Conservation (phyloP, 768 basidiomycete genomes). For the Termitomyces sp. region DNA sequence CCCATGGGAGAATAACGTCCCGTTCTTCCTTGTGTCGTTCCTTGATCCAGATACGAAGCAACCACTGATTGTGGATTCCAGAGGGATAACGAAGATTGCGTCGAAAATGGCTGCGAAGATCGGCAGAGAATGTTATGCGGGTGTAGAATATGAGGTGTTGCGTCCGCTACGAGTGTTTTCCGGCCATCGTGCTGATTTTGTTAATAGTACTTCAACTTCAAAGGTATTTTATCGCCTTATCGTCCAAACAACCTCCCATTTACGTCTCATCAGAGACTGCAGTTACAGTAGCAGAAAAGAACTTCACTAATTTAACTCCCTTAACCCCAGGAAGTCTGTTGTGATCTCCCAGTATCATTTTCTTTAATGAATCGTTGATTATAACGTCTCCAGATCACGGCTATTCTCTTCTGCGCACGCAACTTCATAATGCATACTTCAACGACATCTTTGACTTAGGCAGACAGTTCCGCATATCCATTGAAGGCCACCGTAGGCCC, state of each 20-base stretch:
- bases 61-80: constrained; percentile 78
- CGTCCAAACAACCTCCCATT: not conserved
- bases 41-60: constrained; percentile 78
- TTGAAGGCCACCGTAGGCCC: constrained; percentile 81
- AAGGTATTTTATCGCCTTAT: constrained; percentile 41
- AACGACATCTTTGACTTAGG: constrained; percentile 79
- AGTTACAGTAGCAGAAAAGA: constrained; percentile 67
- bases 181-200: not conserved
- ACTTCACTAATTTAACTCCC: constrained; percentile 65
- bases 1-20: constrained; percentile 86
- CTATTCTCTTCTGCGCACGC: constrained; percentile 88
- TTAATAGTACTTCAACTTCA: constrained; percentile 88
- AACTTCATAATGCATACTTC: constrained; percentile 87
- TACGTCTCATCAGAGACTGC: constrained; percentile 62
- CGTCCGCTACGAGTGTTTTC: not conserved
- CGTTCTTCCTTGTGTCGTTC: constrained; percentile 92
- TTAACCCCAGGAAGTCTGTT: constrained; percentile 89
- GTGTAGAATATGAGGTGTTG: constrained; percentile 86
- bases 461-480: constrained; percentile 62
- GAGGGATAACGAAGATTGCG: constrained; percentile 67
- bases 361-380: not conserved
- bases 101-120: constrained; percentile 40
- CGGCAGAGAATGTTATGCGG: constrained; percentile 69
- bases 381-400: constrained; percentile 72
- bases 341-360: not conserved